Base-by-base conservation (phyloP, 1,284 basidiomycete species). In the Fomitopsis pinicola region DNA sequence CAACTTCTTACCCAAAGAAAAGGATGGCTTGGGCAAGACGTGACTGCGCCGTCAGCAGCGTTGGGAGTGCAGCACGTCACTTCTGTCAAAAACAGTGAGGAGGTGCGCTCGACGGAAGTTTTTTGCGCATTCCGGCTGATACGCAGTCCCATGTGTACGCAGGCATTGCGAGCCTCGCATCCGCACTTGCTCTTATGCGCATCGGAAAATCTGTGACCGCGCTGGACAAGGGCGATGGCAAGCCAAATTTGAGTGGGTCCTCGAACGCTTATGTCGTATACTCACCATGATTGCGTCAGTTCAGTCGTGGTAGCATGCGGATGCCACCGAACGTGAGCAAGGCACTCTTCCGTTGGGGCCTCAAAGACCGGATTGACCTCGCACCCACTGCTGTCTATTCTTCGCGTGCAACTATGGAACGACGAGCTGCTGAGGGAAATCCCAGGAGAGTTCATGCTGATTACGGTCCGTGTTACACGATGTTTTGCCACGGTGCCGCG, bases 261-360 rank as follows among this genome's bases (percentile, higher is more conserved):
- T 53, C 36, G 17, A 10, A 1, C 2, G 17, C 30, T 7, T 42
- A 5, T 26, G 55, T 53, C 17, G 44, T 55, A 33, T 36, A 46
- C 45, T 45, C 15, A 44, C 15, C 10, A 28, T 19, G 30, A 5
- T 40, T 8, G 17, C 26, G 7, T 2, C 56, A 66, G 66, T 54
- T 45, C 44, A 66, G 67, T 9, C 70, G 69, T 42, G 78, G 80
- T 58, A 82, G 82, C 30, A 72, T 79, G 59, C 77, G 83, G 14
- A 71, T 85, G 59, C 77, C 84, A 44, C 84, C 84, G 2, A 86
- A 87, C 59, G 70, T 82, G 42, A 78, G 83, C 2, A 86, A 86
- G 64, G 78, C 86, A 10, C 71, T 86, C 26, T 78, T 78, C 59
- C 76, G 80, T 54, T 87, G 85, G 86, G 84, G 84, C 1, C 68